Base-by-base conservation (phyloP, 2,329 filamentous ascomycete genomes). In the Xylaria sp. region DNA sequence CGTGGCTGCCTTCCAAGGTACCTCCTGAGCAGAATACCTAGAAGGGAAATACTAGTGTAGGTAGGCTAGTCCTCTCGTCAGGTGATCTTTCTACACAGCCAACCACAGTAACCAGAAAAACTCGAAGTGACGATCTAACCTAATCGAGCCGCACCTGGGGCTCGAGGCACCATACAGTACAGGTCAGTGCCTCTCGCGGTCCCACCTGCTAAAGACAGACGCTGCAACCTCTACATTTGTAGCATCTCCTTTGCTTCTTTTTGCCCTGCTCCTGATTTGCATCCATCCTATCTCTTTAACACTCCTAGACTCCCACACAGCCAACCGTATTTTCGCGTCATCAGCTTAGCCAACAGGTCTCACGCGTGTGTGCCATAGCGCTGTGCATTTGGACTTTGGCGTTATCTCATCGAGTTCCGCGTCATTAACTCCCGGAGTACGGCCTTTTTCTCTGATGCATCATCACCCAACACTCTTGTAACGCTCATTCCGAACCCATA, bases 161-260 rank as follows among this genome's bases (percentile, higher is more conserved):
- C 53, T 48, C 31, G 47, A 54, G 44, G 54, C 62, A 61, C 62
- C 54, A 54, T 61, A 44, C 62, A 54, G 58, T 61, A 44, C 54
- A 56, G 40, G 58, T 58, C 54, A 49, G 58, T 64, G 55, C 62
- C 58, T 58, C 47, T 51, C 43, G 54, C 38, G 38, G 19, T 35
- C 54, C 51, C 59, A 62, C 60, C 21, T 46, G 38, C 40, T 54
- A 17, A 61, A 56, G 55, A 62, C 48, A 55, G 56, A 59, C 33
- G 41, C 54, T 58, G 61, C 49, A 61, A 59, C 43, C 54, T 57
- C 27, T 54, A 55, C 37, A 4, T 15, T 13, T 17, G 13, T 48
- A 33, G 47, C 43, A 58, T 55, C 69, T 71, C 69, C 69, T 72
- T 71, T 68, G 68, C 67, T 65, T 68, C 66, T 67, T 71, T 71